Conservation (phyloP, 2,329 filamentous ascomycete species). For the Fusarium nygamai region DNA sequence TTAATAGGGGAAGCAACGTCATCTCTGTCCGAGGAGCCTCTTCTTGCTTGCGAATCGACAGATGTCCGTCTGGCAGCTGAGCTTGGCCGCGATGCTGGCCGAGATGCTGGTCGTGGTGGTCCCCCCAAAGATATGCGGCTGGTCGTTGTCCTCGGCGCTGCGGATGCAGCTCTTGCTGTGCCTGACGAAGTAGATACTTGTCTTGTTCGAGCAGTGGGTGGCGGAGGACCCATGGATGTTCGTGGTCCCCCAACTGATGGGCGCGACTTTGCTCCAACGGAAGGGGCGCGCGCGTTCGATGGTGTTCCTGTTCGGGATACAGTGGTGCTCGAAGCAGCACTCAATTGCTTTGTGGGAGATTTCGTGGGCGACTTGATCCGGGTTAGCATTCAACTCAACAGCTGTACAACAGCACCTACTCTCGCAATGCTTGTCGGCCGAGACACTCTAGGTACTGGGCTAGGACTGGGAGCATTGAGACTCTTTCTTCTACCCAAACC, state of each 20-base stretch:
- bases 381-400: conserved; percentile 26
- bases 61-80: conserved; percentile 56
- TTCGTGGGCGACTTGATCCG: conserved; percentile 75
- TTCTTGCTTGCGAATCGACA: conserved; percentile 57
- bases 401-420: conserved; percentile 52
- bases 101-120: conserved; percentile 48
- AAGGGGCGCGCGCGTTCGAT: conserved; percentile 61
- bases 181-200: conserved; percentile 57
- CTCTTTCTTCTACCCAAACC: conserved; percentile 71
- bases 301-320: conserved; percentile 74
- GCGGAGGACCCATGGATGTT: conserved; percentile 74
- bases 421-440: conserved; percentile 66
- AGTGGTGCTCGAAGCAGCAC: conserved; percentile 64
- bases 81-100: conserved; percentile 50
- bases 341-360: conserved; percentile 80
- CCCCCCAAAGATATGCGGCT: conserved; percentile 54
- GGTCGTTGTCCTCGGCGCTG: conserved; percentile 51
- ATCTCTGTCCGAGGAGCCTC: conserved; percentile 51
- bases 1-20: conserved; percentile 57
- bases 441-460: conserved; percentile 68
- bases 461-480: conserved; percentile 77
- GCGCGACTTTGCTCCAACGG: conserved; percentile 61
- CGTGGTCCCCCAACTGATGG: conserved; percentile 64
- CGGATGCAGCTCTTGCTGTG: conserved; percentile 46
- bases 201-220: conserved; percentile 57